Evolutionary conservation across 306 rosid genomes (phyloP), one percentile per base, ranked within the genome.

Genomic region (Vigna mungo): DNA sequence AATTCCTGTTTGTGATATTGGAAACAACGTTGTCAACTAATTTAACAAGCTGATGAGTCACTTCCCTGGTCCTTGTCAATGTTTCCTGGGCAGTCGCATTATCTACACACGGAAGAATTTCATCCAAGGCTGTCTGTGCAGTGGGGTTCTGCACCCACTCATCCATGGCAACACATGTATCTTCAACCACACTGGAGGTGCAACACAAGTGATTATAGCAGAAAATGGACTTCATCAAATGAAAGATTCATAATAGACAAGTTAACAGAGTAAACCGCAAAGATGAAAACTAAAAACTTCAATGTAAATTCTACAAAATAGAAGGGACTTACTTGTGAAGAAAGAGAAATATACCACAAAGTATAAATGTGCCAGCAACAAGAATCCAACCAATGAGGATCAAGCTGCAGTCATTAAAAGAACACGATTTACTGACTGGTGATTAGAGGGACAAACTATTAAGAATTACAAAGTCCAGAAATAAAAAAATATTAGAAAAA

Each of bases 101-200:
- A 80, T 92, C 92, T 77, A 92, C 99, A 14, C 98, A 92, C 0
- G 99, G 98, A 34, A 95, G 91, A 47, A 95, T 74, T 34, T 95
- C 99, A 74, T 95, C 99, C 56, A 95, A 78, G 66, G 99, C 91
- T 60, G 99, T 95, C 67, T 85, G 88, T 11, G 88, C 89, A 1
- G 89, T 89, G 3, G 97, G 99, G 78, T 89, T 85, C 83, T 77
- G 88, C 56, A 90, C 89, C 99, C 99, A 95, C 49, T 95, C 88
- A 32, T 92, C 89, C 97, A 92, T 92, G 14, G 97, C 83, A 78
- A 95, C 94, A 61, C 99, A 95, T 15, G 97, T 66, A 85, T 95
- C 97, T 72, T 77, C 97, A 77, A 87, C 89, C 78, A 53, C 99
- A 81, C 99, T 95, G 51, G 72, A 47, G n/a, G 32, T 41, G 49